Conservation (phyloP, 1,284 basidiomycete species). For the Cystobasidiaceae sp. region DNA sequence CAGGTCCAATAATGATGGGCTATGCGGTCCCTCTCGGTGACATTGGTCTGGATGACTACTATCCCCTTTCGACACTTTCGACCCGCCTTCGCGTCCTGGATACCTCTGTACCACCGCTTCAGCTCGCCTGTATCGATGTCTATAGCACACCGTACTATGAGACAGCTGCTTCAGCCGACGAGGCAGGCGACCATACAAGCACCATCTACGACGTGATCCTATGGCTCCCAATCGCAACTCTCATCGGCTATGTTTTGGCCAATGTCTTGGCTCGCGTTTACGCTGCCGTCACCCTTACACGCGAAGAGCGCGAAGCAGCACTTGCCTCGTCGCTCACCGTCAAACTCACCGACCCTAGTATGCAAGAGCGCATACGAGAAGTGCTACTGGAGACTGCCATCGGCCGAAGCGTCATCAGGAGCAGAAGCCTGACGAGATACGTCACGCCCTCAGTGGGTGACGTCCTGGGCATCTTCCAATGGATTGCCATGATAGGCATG, state of each 20-base stretch:
- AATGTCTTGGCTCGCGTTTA: slow-evolving; percentile 71
- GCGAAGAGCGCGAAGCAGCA: slow-evolving; percentile 39
- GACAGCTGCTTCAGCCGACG: slow-evolving; percentile 56
- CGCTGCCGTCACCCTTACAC: slow-evolving; percentile 56
- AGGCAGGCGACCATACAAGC: background rate
- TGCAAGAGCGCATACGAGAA: slow-evolving; percentile 59
- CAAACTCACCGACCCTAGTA: slow-evolving; percentile 48
- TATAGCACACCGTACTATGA: slow-evolving; percentile 65
- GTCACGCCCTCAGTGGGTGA: slow-evolving; percentile 90
- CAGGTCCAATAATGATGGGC: slow-evolving; percentile 61
- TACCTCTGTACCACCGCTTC: slow-evolving; percentile 57
- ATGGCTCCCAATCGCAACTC: slow-evolving; percentile 71
- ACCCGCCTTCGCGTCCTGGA: slow-evolving; percentile 85
- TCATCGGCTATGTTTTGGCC: slow-evolving; percentile 72
- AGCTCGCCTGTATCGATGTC: slow-evolving; percentile 77
- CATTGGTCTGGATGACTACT: slow-evolving; percentile 50
- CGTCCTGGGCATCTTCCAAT: slow-evolving; percentile 87
- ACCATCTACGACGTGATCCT: slow-evolving; percentile 64
- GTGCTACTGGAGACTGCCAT: slow-evolving; percentile 87
- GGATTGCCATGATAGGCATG: slow-evolving; percentile 67
- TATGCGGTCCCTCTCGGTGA: slow-evolving; percentile 63
- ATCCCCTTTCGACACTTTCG: slow-evolving; percentile 72
- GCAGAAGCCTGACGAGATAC: slow-evolving; percentile 80
- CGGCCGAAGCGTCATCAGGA: slow-evolving; percentile 76
- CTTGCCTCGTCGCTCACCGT: slow-evolving; percentile 41